Base-by-base conservation (phyloP, 208 protist genomes). In the Wallacemonas sp. region DNA sequence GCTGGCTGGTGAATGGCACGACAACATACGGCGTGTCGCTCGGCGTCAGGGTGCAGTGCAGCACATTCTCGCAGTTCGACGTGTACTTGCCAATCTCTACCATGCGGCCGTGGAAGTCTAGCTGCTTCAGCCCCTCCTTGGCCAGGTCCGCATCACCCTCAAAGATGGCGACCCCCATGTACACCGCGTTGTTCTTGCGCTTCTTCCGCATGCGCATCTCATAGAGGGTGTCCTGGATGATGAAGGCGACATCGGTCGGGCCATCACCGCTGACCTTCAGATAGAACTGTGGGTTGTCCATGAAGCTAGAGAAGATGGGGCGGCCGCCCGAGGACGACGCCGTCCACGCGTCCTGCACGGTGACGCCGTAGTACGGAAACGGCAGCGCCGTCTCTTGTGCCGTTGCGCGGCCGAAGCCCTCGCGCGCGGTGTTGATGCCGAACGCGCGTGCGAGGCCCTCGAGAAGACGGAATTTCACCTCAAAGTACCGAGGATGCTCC, bases 231-330 rank as follows among this genome's bases (percentile, higher is more conserved):
- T 96, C 91, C 55, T 92, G 87, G 45, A 96, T 92, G 53, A 96
- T 87, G 59, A 96, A 93, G 10, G 86, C 77, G 53, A 96, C 75
- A 63, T 94, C 83, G 10, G 83, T 83, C 34, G 50, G 41, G 19
- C 30, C 68, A 26, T 80, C 69, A 46, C 86, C 70, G 15, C 59
- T 74, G 3, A 94, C 82, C 73, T 80, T 79, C 9, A 96, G 74
- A 48, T 91, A 83, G 61, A 96, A 94, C 78, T 96, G 91, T 33
- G 91, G 91, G 67, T 96, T 96, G 74, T 96, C 91, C 84, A 96
- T 91, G 69, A 96, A 96, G 26, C 83, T 91, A 15, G 87, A 91
- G 67, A 91, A 94, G 48, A 92, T 92, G 21, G 91, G 91, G 2
- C 91, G 78, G 42, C 91, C 91, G 34, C 91, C 91, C 15, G 82